Evolutionary conservation across 2,329 filamentous ascomycete species (phyloP), one percentile per base, ranked within the genome.

Genomic region (Colletotrichum musicola): DNA sequence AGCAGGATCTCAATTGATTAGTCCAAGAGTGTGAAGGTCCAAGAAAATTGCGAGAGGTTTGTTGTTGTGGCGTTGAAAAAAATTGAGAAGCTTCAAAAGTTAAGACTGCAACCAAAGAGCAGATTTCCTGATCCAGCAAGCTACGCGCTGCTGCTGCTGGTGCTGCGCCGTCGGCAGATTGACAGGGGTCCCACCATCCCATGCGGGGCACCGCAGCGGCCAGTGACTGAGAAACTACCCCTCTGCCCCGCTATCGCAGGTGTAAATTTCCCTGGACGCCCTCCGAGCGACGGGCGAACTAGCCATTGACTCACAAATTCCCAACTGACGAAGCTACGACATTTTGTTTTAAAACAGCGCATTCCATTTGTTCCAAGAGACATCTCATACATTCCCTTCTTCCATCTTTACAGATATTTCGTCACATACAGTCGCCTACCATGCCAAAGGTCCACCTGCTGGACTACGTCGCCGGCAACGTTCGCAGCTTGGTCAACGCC

Each of bases 391-490:
- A 10, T 38, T 51, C 1, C 22, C n/a, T 44, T 18, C 40, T 22
- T 18, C 40, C n/a, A 40, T 4, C n/a, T 12, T 18, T 14, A n/a
- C 44, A 13, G 13, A 30, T n/a, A 16, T 35, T 16, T 20, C 20
- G 14, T 27, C 16, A 38, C 20, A 40, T 22, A 25, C 30, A 42
- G 46, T 14, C 27, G 55, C 62, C 54, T 75, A 86, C 74, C 58
- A 94, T 94, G 92, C 89, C 92, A 72, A 93, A 88, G 56, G 92
- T 95, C 72, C 88, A 95, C 81, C 82, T 96, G 63, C 81, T 92
- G 75, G 86, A 98, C 83, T 98, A 98, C 79, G 95, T 98, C 73
- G 95, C 96, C 70, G 96, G 96, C 77, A 99, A 99, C 81, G 91
- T 99, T 74, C 92, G 95, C 72, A 98, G 95, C 72, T 88, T 99